Evolutionary conservation across 2,329 filamentous ascomycete species (phyloP), one percentile per base, ranked within the genome.

Genomic region (Trichoderma hamatum): DNA sequence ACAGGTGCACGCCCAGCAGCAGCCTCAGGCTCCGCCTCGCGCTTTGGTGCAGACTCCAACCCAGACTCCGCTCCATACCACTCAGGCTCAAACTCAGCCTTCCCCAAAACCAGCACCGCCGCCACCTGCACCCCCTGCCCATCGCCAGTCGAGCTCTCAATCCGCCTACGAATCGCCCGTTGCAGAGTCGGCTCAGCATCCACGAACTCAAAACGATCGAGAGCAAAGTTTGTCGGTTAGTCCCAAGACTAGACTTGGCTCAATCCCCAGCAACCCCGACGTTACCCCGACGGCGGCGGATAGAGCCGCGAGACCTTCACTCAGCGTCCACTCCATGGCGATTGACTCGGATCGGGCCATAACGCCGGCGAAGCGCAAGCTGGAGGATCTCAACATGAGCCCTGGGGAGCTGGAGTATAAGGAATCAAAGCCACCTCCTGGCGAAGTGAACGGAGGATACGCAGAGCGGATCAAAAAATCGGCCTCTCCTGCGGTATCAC

Each of bases 221-320:
- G 91, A 92, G 71, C 83, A 86, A 61, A 92, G 90, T 76, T 78
- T 91, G 65, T 94, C 91, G 75, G 88, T 95, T 62, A 95, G 92
- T 77, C 92, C 93, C 34, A 94, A 93, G 80, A 93, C 92, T 43
- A 84, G 86, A 71, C 81, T 90, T 19, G 81, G 84, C 49, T 87
- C 84, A 73, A 75, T 87, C 46, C 82, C 81, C 69, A 84, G 79
- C 76, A 84, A 78, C 74, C 74, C 80, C 55, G 80, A 82, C 62
- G 54, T 32, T 52, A 71, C 72, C 60, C 69, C 62, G 19, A 70
- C 70, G 24, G 68, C 74, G 14, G 68, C 71, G 32, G 78, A 78
- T 46, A 71, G 72, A 68, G 77, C 78, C 32, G 72, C 72, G 39
- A 77, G 72, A 69, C 61, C 72, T 16, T 69, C 72, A 11, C 69